A percentile compares a stretch with the other conserved stretches of the same genome.
These are phyloP conservation scores for Aspergillus cavernicola DNA, from an alignment of 495 filamentous ascomycete species.

Conservation along the genomic window DNA sequence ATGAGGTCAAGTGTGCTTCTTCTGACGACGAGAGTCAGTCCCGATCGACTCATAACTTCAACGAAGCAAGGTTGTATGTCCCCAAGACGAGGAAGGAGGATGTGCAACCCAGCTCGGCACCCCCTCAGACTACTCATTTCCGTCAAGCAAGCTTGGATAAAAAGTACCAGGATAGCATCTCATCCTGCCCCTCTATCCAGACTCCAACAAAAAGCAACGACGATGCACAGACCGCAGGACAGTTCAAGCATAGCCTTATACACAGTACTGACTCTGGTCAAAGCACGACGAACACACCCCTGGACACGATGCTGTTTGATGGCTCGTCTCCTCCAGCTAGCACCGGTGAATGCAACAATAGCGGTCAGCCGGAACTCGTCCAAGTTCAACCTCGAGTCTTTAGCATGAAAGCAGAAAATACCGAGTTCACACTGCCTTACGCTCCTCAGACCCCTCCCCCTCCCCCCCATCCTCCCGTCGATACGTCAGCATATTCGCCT, in stretches of 20 bases:
- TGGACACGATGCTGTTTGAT: slow-evolving; percentile 14
- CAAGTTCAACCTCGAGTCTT: slow-evolving; percentile 1
- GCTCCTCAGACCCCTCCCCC: neutral
- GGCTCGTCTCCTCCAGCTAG: slow-evolving; percentile 18
- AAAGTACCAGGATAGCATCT: neutral
- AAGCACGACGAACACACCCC: neutral
- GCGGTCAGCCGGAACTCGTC: slow-evolving; percentile 14
- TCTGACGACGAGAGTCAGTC: neutral
- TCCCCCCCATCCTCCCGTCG: neutral
- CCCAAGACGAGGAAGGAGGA: slow-evolving; percentile 11
- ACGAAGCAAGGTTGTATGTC: slow-evolving; percentile 13
- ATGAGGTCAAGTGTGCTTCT: neutral
- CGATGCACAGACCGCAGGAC: neutral
- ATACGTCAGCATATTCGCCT: slow-evolving; percentile 8
- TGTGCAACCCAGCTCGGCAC: slow-evolving; percentile 17
- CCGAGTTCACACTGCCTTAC: neutral
- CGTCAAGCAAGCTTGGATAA: neutral
- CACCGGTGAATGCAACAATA: slow-evolving; percentile 15
- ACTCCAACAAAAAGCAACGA: neutral
- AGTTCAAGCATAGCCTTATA: slow-evolving; percentile 5
- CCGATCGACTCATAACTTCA: neutral
- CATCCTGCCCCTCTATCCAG: neutral
- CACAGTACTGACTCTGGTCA: neutral
- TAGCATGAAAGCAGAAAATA: slow-evolving; percentile 15
- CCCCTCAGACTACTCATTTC: slow-evolving; percentile 7